Evolutionary conservation across 2,329 filamentous ascomycete species (phyloP).

Genomic region (Didymella lethalis): DNA sequence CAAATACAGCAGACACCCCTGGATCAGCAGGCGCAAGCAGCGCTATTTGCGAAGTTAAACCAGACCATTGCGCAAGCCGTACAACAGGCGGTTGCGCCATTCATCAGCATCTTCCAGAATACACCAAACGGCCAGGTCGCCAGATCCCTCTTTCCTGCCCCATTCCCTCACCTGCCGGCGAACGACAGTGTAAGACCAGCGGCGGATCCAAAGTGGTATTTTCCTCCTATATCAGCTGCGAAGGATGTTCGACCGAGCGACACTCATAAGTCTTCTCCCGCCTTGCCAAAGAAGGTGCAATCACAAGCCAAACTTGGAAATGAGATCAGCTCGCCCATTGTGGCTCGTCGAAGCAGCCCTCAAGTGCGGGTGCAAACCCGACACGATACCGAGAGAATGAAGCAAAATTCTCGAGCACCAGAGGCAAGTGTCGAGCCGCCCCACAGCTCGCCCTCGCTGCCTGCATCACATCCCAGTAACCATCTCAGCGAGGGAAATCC

Average conservation of each 20-base stretch:
- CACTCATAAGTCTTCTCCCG: slow-evolving; percentile 3
- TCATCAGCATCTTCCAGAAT: slow-evolving; percentile 27
- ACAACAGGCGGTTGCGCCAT: slow-evolving; percentile 35
- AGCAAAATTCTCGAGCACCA: not conserved
- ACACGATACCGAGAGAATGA: not conserved
- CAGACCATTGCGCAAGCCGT: slow-evolving; percentile 38
- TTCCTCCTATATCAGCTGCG: slow-evolving; percentile 25
- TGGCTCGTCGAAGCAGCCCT: slow-evolving; percentile 22
- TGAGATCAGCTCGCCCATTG: slow-evolving; percentile 7
- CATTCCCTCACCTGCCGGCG: slow-evolving; percentile 16
- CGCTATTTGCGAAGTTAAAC: slow-evolving; percentile 34
- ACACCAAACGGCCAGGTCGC: slow-evolving; percentile 18
- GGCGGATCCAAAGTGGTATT: slow-evolving; percentile 41
- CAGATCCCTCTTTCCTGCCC: slow-evolving; percentile 8
- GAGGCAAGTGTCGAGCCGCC: not conserved
- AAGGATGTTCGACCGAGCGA: not conserved
- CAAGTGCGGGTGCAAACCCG: slow-evolving; percentile 25
- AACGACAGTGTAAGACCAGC: slow-evolving; percentile 31
- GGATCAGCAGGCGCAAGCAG: slow-evolving; percentile 38
- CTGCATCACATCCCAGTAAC: not conserved
- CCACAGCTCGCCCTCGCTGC: slow-evolving; percentile 2
- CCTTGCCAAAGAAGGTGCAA: not conserved
- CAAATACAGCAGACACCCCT: slow-evolving; percentile 43
- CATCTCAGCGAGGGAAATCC: not conserved
- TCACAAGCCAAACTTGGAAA: not conserved